Percentiles rank a stretch among this genome's conserved stretches.
Conservation (phyloP, 192 early-diverging fungal species). For the Backusella sp. region DNA sequence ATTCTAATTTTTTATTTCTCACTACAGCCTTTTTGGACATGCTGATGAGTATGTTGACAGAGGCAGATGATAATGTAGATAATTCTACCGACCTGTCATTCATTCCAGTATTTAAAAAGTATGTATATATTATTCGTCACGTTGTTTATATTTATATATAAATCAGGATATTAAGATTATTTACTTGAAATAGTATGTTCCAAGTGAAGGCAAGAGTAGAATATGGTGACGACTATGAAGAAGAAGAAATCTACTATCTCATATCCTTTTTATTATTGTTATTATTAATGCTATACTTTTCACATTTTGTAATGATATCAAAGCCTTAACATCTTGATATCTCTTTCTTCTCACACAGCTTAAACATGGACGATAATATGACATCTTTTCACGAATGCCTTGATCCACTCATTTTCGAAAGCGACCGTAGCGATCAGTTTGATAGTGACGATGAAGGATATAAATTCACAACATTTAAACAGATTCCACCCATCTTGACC, state of each 20-base stretch:
- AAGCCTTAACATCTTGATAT: constrained; percentile 8
- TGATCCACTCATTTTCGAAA: constrained; percentile 32
- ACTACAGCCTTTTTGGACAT: constrained; percentile 16
- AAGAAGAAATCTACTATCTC: constrained; percentile 28
- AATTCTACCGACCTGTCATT: not conserved
- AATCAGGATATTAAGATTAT: not conserved
- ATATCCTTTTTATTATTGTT: constrained; percentile 29
- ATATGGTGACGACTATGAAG: constrained; percentile 2
- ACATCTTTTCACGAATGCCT: constrained; percentile 27
- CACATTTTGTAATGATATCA: not conserved
- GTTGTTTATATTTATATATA: not conserved
- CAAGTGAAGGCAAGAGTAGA: constrained; percentile 15
- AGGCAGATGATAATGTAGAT: constrained; percentile 3
- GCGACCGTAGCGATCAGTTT: not conserved
- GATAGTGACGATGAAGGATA: not conserved
- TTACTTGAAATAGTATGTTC: constrained; percentile 19
- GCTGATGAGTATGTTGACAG: constrained; percentile 8
- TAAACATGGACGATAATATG: constrained; percentile 6
- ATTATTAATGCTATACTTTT: not conserved
- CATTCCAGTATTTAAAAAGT: constrained; percentile 10
- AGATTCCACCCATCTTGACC: constrained; percentile 27
- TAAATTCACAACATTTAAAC: constrained; percentile 28
- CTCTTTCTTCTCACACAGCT: constrained; percentile 9
- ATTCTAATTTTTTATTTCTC: not conserved
- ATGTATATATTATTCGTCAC: not conserved